Evolutionary conservation across 768 basidiomycete genomes (phyloP), one percentile per base, ranked within the genome.

Genomic region (Crucibulum laeve): DNA sequence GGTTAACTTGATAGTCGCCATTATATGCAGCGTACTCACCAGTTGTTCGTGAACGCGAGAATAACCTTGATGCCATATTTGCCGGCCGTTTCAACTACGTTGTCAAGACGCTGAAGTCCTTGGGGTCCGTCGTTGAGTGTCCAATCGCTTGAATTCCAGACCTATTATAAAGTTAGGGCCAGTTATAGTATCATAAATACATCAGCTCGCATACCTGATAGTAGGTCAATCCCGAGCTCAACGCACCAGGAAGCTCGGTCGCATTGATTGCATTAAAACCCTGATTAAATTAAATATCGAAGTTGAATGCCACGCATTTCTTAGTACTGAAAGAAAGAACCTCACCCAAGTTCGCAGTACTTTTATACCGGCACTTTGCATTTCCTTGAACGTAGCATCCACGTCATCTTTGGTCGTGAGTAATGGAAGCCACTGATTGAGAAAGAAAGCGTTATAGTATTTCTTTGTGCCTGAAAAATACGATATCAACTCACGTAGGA

Each of bases 301-400:
- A n/a, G n/a, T n/a, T n/a, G n/a, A n/a, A n/a, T n/a, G n/a, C n/a
- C n/a, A n/a, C n/a, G n/a, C n/a, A n/a, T n/a, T n/a, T n/a, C n/a
- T n/a, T n/a, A n/a, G n/a, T n/a, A n/a, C n/a, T n/a, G n/a, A n/a
- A n/a, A n/a, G n/a, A n/a, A n/a, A n/a, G n/a, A n/a, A n/a, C 19
- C n/a, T 36, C 14, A 72, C 74, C 79, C 77, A 79, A 22, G 76
- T 80, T 17, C 77, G 64, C 24, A 79, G 59, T 17, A 79, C 76
- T 51, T 76, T 77, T 25, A 77, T 59, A 2, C 75, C 76, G 1
- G 70, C 68, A 30, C 52, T 47, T 46, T 64, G 63, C 73, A 79
- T 79, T 30, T 71, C 59, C 47, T 63, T 58, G 53, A 79, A 73
- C 0, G 76, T 78, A 14, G 57, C 49, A 34, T 74, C 68, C 11